These are phyloP conservation scores for Magnaporthiopsis rhizophila DNA, from an alignment of 2,329 filamentous ascomycete species.

Conservation along the genomic window DNA sequence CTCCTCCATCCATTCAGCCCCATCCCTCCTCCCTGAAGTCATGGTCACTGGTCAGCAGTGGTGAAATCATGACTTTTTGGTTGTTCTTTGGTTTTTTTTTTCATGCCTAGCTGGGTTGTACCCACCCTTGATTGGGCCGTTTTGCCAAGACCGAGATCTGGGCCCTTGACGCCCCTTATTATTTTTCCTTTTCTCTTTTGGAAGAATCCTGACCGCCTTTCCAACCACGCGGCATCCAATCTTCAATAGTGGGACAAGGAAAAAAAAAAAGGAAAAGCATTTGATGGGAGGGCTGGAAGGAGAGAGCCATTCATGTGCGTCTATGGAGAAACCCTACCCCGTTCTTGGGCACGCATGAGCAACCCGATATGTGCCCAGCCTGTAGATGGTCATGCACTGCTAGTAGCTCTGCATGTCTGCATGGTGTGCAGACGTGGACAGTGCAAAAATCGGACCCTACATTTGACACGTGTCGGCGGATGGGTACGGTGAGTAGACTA, in stretches of 20 bases:
- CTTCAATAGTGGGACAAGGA: background rate
- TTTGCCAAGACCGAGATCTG: background rate
- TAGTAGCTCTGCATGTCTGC: background rate
- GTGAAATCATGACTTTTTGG: background rate
- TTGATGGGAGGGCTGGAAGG: background rate
- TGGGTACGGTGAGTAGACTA: background rate
- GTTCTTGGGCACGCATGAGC: background rate
- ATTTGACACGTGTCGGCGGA: background rate
- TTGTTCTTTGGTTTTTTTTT: background rate
- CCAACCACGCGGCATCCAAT: background rate
- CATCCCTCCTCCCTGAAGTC: background rate
- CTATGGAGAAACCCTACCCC: background rate
- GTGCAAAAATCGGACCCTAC: background rate
- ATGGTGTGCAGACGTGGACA: background rate
- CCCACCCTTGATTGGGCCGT: background rate
- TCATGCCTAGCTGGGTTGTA: background rate
- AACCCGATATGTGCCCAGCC: background rate
- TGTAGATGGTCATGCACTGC: background rate
- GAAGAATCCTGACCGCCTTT: background rate
- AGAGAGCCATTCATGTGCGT: background rate
- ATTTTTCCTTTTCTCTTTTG: background rate
- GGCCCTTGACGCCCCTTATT: background rate
- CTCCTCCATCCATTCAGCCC: background rate
- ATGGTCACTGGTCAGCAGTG: background rate
- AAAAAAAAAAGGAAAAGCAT: background rate